Base-by-base conservation (phyloP, 1,139 yeast genomes). In the Suhomyces chickasaworum region DNA sequence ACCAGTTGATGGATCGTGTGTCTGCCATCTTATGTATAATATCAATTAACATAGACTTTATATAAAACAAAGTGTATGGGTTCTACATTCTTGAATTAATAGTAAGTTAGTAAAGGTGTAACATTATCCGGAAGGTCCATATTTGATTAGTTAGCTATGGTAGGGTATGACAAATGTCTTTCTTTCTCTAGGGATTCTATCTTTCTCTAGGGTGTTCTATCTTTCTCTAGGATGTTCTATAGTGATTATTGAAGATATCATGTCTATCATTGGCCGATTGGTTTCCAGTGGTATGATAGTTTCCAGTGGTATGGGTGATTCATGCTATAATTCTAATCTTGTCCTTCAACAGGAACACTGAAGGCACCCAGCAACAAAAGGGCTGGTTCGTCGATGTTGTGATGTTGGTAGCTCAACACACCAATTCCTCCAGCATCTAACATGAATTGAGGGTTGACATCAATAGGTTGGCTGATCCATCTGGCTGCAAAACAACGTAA, bases 341-440 rank as follows among this genome's bases (percentile, higher is more conserved):
- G 65, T 52, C 69, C 74, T 42, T 80, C 84, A 12, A 80, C 81
- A 7, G 93, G 91, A 12, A 85, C 84, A 9, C 75, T 74, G 57
- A 89, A 89, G 0, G 96, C 93, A 45, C 91, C 91, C 2, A 89
- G 88, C 48, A 91, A 75, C 45, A 76, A 80, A 49, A 91, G 66
- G 0, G 97, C 96, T 2, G 97, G 97, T 66, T 91, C 97, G 34
- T 84, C 77, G 49, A 88, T 77, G 62, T 78, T 84, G 61, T 86
- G 83, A 63, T 91, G 98, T 59, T 89, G 95, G 65, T 91, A 91
- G 57, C 95, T 84, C 62, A 91, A 74, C 2, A 89, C 96, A 47
- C 97, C 97, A 29, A 89, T 89, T 41, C 97, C 97, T 54, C 97
- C 97, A 23, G 98, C 96, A 63, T 91, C 97, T 57, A 91, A 73